Base-by-base conservation (phyloP, 2,329 filamentous ascomycete genomes). In the Colletotrichum noveboracense region DNA sequence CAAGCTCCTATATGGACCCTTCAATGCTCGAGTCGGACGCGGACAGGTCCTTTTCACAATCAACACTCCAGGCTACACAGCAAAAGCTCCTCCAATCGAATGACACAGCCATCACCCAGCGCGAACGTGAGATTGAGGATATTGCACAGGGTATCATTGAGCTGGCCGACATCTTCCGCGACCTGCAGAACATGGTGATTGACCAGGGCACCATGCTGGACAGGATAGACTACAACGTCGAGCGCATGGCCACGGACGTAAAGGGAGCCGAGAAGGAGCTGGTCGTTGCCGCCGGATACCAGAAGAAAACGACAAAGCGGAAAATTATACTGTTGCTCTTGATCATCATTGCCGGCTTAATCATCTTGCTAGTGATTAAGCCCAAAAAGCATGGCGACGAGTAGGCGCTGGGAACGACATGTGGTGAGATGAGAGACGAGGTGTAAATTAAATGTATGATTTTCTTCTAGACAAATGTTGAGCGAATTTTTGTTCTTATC, bases 61-160 rank as follows among this genome's bases (percentile, higher is more conserved):
- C 94, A 0, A 95, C 96, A 1, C 90, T 98, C 3, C 94, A 96
- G 82, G 94, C 96, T 80, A 95, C 95, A 2, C 91, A 94, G 70
- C 91, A 92, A 80, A 91, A 90, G 78, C 89, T 91, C 72, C 86
- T 94, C 34, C 91, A 93, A 74, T 94, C 93, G 74, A 96, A 97
- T 81, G 96, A 98, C 82, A 89, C 93, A 4, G 92, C 92, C 48
- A 98, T 99, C 79, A 91, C 93, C 76, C 97, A 98, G 84, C 94
- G 97, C 78, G 97, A 99, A 85, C 93, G 94, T 55, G 97, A 98
- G 85, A 99, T 99, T 80, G 97, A 98, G 82, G 96, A 98, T 80
- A 99, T 99, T 78, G 97, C 97, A 3, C 96, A 98, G 83, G 96
- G 97, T 74, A 98, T 99, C 84, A 98, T 99, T 81, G 96, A 98